Evolutionary conservation across 345 rosid species (phyloP).

Genomic region (Eutrema japonicum): DNA sequence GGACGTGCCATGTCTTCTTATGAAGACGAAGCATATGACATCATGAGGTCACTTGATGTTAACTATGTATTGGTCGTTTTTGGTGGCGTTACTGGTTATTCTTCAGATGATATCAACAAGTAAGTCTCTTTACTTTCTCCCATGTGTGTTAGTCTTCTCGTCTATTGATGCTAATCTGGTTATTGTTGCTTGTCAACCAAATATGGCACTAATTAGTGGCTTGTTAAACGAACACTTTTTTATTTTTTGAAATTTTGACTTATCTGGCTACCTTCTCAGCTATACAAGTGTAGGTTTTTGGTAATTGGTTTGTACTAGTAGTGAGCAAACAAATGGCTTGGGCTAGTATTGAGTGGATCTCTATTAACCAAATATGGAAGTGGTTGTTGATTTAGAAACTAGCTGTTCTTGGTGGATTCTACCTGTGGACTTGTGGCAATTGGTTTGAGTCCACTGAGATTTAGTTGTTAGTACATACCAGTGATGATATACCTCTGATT

Average conservation of each 20-base stretch:
- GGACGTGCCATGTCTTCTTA: conserved; percentile 99
- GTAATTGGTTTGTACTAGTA: conserved; percentile 1
- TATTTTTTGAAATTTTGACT: not conserved
- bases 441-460: not conserved
- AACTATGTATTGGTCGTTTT: conserved; percentile 94
- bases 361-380: too few relatives aligned
- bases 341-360: too few relatives aligned
- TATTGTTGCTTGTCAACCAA: conserved; percentile 8
- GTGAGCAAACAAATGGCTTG: not conserved
- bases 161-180: conserved; percentile 9
- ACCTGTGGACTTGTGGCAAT: not conserved
- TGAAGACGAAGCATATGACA: conserved; percentile 94
- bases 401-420: not conserved
- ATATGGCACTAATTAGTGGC: conserved; percentile 1
- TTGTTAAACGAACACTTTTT: not conserved
- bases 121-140: conserved; percentile 46
- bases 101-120: conserved; percentile 99
- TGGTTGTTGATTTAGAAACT: too few relatives aligned
- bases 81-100: conserved; percentile 98
- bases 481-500: not conserved
- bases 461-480: not conserved
- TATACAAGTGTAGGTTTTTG: conserved; percentile 3
- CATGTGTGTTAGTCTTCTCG: not conserved
- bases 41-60: conserved; percentile 96
- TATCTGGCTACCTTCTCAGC: not conserved